These are phyloP conservation scores for Cytospora piceicola DNA, from an alignment of 2,329 filamentous ascomycete species.

Conservation along the genomic window DNA sequence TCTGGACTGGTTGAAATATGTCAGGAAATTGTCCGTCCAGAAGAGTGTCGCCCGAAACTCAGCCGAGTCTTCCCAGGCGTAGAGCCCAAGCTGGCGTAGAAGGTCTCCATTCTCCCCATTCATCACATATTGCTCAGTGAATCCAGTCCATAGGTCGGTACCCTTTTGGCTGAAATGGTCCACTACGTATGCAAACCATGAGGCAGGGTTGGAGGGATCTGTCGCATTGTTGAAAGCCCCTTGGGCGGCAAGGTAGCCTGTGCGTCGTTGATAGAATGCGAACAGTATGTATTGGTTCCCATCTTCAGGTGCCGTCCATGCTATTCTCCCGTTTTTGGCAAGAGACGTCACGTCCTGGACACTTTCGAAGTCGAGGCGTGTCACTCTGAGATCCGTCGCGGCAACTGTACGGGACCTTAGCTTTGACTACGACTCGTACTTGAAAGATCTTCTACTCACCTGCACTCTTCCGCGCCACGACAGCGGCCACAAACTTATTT, in stretches of 20 bases:
- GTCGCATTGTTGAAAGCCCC: constrained; percentile 23
- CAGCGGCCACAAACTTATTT: constrained; percentile 21
- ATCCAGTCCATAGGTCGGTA: constrained; percentile 15
- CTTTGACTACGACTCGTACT: background rate
- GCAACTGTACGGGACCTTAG: background rate
- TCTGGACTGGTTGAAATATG: constrained; percentile 18
- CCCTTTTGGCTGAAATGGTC: constrained; percentile 23
- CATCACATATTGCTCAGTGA: constrained; percentile 23
- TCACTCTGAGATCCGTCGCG: constrained; percentile 10
- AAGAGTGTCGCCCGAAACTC: constrained; percentile 20
- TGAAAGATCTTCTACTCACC: background rate
- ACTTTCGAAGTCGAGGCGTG: constrained; percentile 13
- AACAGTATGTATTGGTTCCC: constrained; percentile 13
- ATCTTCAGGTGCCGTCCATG: constrained; percentile 15
- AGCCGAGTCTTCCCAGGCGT: constrained; percentile 24
- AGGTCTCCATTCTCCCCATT: constrained; percentile 22
- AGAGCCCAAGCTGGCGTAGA: constrained; percentile 12
- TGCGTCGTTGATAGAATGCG: constrained; percentile 17
- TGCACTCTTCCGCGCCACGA: constrained; percentile 9
- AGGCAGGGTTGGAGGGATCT: constrained; percentile 19
- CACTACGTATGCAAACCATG: constrained; percentile 21
- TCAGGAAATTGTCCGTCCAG: constrained; percentile 21
- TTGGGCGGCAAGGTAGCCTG: constrained; percentile 21
- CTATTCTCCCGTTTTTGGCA: constrained; percentile 10
- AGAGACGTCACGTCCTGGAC: constrained; percentile 14